Evolutionary conservation across 805 yeast species (phyloP), one percentile per base, ranked within the genome.

Genomic region (Torulaspora delbrueckii): DNA sequence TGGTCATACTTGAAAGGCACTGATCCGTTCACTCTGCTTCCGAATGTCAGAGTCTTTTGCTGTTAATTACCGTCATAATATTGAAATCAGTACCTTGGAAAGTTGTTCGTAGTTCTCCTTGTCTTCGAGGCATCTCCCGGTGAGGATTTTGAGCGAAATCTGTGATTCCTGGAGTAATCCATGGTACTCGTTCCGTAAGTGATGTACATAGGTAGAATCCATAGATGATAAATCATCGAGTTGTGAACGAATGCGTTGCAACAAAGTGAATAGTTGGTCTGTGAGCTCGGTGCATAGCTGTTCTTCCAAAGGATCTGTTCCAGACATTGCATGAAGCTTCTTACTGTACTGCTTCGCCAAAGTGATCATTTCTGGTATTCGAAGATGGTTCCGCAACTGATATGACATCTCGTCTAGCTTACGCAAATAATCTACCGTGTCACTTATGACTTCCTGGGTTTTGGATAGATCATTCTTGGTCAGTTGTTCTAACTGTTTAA

Each of bases 161-260:
- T 59, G 65, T 25, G 59, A 61, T 14, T 57, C 59, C 33, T 56
- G 62, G 12, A 62, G 43, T n/a, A 62, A 46, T 9, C 63, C 59
- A 27, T 60, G 65, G 42, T 58, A 59, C 37, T 60, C 67, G 36
- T 62, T 60, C 26, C 60, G 54, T 24, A 60, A 30, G 36, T 60
- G 60, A 34, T 52, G 56, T 14, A 62, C 45, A 33, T 56, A 52
- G 12, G 67, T 63, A 2, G 68, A 62, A 12, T 54, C 54, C 18
- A 57, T 32, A 1, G 49, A 41, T 10, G 50, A 49, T 8, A 59
- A 33, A 3, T 51, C 39, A 3, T 37, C 37, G 10, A 60, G 40
- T 12, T 52, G 33, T 12, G 32, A 26, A 26, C 50, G 47, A 30
- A 54, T 54, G 12, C 33, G 39, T 1, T 19, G 33, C 6, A 58